Evolutionary conservation across 768 basidiomycete species (phyloP).

Genomic region (Lactarius akahatsu): DNA sequence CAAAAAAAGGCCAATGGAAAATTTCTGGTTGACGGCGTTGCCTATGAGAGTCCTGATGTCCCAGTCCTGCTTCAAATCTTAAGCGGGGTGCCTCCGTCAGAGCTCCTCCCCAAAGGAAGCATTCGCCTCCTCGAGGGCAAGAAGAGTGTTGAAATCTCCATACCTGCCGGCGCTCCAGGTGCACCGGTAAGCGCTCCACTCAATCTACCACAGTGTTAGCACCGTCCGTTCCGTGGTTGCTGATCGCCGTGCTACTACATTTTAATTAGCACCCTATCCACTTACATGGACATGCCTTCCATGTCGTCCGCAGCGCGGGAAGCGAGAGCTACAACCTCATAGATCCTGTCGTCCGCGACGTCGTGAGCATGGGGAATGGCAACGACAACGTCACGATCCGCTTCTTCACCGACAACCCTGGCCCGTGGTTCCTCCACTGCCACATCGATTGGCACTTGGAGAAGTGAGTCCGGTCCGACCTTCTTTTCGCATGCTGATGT

Average conservation of each 20-base stretch:
- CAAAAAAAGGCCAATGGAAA: neutral
- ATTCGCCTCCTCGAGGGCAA: constrained; percentile 47
- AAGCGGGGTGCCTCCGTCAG: constrained; percentile 30
- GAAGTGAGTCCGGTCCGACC: neutral
- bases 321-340: constrained; percentile 18
- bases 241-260: neutral
- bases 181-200: neutral
- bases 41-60: constrained; percentile 43
- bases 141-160: constrained; percentile 44
- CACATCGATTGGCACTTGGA: constrained; percentile 35
- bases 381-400: constrained; percentile 29
- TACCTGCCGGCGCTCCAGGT: neutral
- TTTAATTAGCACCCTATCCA: constrained; percentile 3
- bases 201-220: neutral
- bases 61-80: constrained; percentile 57
- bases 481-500: neutral
- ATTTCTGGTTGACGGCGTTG: constrained; percentile 38
- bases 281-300: constrained; percentile 19
- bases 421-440: no score
- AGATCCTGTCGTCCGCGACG: constrained; percentile 49
- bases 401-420: constrained; percentile 35
- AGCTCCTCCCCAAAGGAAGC: constrained; percentile 48
- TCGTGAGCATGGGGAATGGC: constrained; percentile 34
- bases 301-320: constrained; percentile 24
- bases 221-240: neutral